phyloP scores from a whole-genome alignment of 2,329 filamentous ascomycete species.

The Aspergillus ruber region DNA sequence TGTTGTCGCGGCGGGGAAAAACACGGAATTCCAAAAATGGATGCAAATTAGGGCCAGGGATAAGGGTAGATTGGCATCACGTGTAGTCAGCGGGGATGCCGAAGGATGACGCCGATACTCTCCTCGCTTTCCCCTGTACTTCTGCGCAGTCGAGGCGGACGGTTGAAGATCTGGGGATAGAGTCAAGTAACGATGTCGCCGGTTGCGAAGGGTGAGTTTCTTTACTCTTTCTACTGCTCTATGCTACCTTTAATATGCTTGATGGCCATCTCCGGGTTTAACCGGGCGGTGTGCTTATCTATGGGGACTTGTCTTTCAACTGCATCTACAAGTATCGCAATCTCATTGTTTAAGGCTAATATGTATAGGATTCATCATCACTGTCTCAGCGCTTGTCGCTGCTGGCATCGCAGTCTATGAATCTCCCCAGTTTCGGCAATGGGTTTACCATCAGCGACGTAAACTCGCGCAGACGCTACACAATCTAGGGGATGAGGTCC shows the following conservation, averaged over 20 bases:
- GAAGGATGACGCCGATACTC: conserved; percentile 3
- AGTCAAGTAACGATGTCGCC: conserved; percentile 38
- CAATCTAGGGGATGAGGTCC: conserved; percentile 54
- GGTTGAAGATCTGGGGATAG: not conserved
- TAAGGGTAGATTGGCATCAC: conserved; percentile 27
- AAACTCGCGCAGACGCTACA: conserved; percentile 56
- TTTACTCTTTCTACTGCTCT: conserved; percentile 2
- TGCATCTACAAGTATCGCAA: not conserved
- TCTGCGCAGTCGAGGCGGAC: conserved; percentile 1
- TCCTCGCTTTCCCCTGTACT: not conserved
- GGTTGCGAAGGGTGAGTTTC: conserved; percentile 41
- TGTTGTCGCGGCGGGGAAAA: conserved; percentile 20
- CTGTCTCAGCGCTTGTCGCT: conserved; percentile 55
- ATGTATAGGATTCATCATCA: conserved; percentile 53
- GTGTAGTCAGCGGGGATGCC: conserved; percentile 19
- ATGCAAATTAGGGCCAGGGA: conserved; percentile 26
- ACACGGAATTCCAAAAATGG: conserved; percentile 22
- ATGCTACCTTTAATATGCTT: not conserved
- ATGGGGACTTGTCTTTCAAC: not conserved
- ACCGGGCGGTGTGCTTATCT: conserved; percentile 28
- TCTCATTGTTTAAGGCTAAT: conserved; percentile 8
- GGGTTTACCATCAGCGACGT: conserved; percentile 55
- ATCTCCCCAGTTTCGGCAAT: conserved; percentile 57
- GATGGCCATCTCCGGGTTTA: conserved; percentile 4
- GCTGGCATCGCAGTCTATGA: conserved; percentile 59